A percentile compares a stretch with the other conserved stretches of the same genome.
These are phyloP conservation scores for Knoxia roxburghii DNA, from an alignment of 257 asterid genomes.

Conservation along the genomic window DNA sequence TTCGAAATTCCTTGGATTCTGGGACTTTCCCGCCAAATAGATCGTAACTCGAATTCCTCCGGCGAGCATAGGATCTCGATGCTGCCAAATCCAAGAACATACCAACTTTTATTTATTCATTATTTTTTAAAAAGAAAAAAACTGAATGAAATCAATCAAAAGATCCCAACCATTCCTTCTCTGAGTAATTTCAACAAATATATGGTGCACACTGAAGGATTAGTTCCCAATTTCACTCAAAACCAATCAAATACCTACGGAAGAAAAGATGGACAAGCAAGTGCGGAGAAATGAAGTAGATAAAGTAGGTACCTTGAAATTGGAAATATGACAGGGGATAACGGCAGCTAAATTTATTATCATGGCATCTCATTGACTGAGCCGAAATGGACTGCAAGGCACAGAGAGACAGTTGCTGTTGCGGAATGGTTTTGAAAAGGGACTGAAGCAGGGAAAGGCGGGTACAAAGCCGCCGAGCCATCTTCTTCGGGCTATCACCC, in stretches of 20 bases:
- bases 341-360: conserved; percentile 5
- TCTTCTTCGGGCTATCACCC: neutral
- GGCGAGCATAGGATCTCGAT: conserved; percentile 54
- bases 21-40: conserved; percentile 68
- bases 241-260: neutral
- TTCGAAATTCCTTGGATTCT: conserved; percentile 55
- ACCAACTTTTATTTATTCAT: neutral
- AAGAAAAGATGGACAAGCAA: no score
- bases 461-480: conserved; percentile 20
- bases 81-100: conserved; percentile 33
- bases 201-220: neutral
- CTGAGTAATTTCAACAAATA: conserved; percentile 16
- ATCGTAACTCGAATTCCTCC: conserved; percentile 53
- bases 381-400: conserved; percentile 6
- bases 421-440: conserved; percentile 6
- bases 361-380: neutral
- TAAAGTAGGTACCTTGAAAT: conserved; percentile 36
- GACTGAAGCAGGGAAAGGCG: conserved; percentile 13
- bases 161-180: neutral
- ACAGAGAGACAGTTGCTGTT: neutral
- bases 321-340: conserved; percentile 16
- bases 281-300: no score
- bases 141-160: neutral
- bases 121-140: neutral
- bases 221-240: neutral